Evolutionary conservation across 805 yeast genomes (phyloP).

Genomic region (Sugiyamaella boreocaroliniensis): DNA sequence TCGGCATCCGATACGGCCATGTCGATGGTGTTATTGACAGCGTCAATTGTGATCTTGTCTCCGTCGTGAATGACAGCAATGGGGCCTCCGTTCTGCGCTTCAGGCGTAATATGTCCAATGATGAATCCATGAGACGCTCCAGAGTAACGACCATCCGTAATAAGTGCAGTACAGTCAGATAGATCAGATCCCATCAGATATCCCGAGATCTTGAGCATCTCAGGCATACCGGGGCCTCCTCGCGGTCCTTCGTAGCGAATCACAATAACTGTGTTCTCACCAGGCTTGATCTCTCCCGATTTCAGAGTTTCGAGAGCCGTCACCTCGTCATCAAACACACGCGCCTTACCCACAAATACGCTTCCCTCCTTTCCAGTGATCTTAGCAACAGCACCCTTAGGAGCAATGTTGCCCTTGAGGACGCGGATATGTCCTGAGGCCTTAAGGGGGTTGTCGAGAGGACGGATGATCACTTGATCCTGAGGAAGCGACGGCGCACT

Average conservation of each 20-base stretch:
- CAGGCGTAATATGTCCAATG: constrained; percentile 95
- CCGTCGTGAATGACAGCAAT: constrained; percentile 88
- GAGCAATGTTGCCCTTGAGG: constrained; percentile 82
- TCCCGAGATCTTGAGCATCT: constrained; percentile 93
- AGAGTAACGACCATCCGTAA: constrained; percentile 95
- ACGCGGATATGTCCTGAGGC: constrained; percentile 80
- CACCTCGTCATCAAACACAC: constrained; percentile 79
- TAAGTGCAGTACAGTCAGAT: constrained; percentile 78
- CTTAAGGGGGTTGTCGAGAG: constrained; percentile 75
- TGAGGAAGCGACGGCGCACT: constrained; percentile 54
- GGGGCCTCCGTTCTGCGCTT: constrained; percentile 97
- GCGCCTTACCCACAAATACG: constrained; percentile 81
- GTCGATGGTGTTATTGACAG: constrained; percentile 82
- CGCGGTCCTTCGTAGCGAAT: constrained; percentile 96
- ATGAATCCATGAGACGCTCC: constrained; percentile 98
- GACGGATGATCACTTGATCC: constrained; percentile 73
- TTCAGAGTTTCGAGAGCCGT: constrained; percentile 77
- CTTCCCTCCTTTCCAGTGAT: constrained; percentile 98
- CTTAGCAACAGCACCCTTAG: constrained; percentile 90
- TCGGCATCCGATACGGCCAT: constrained; percentile 63
- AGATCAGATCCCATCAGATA: constrained; percentile 95
- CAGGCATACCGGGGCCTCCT: constrained; percentile 99
- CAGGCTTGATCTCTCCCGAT: constrained; percentile 81
- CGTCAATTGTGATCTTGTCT: constrained; percentile 81
- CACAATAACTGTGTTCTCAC: constrained; percentile 87